phyloP scores from a whole-genome alignment of 345 rosid species.

The Rhizophora apiculata region DNA sequence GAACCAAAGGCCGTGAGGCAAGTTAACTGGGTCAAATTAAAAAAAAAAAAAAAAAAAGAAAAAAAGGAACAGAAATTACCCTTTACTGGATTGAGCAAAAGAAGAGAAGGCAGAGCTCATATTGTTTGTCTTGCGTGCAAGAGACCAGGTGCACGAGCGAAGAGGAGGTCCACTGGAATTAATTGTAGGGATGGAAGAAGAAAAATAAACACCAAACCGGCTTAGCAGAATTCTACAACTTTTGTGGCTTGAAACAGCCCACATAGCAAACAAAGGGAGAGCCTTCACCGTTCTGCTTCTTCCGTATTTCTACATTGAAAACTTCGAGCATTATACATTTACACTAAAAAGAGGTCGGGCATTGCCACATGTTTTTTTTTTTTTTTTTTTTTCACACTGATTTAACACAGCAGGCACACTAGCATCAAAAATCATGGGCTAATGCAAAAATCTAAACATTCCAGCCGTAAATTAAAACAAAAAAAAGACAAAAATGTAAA shows the following conservation, averaged over 20 bases:
- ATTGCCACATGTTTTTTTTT: too few relatives aligned
- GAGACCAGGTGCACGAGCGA: neutral
- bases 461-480: too few relatives aligned
- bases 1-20: neutral
- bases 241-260: neutral
- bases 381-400: too few relatives aligned
- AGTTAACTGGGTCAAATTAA: too few relatives aligned
- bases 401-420: too few relatives aligned
- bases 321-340: too few relatives aligned
- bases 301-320: too few relatives aligned
- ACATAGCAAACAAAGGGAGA: neutral
- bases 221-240: constrained; percentile 7
- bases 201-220: neutral
- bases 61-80: constrained; percentile 3
- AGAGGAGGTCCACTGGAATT: neutral
- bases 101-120: constrained; percentile 21
- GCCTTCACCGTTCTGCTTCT: too few relatives aligned
- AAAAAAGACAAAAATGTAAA: too few relatives aligned
- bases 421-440: too few relatives aligned
- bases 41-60: neutral
- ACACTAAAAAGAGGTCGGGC: too few relatives aligned
- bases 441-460: too few relatives aligned
- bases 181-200: neutral
- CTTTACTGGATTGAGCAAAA: constrained; percentile 7
- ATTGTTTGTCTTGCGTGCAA: neutral